A percentile compares a stretch with the other conserved stretches of the same genome.
These are phyloP conservation scores for Phytophthora quininea DNA, from an alignment of 352 stramenopile genomes.

Conservation along the genomic window DNA sequence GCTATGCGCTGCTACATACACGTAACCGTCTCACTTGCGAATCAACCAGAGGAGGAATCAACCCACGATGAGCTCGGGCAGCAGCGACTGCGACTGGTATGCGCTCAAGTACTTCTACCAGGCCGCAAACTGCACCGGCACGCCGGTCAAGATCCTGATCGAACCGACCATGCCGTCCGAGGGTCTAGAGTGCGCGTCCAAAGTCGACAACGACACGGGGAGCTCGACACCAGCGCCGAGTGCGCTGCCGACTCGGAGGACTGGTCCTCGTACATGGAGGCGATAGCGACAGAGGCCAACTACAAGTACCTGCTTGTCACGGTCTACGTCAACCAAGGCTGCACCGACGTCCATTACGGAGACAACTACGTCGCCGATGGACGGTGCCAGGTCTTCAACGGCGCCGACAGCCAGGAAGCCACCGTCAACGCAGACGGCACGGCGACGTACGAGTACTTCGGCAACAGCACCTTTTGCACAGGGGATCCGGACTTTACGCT, in stretches of 20 bases:
- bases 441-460: neutral
- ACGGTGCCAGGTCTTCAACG: neutral
- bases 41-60: neutral
- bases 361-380: neutral
- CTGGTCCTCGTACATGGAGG: neutral
- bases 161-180: neutral
- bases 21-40: neutral
- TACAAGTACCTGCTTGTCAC: neutral
- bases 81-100: neutral
- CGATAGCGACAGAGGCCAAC: neutral
- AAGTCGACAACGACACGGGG: neutral
- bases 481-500: neutral
- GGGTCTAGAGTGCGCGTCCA: neutral
- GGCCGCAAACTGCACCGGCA: neutral
- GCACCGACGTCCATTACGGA: neutral
- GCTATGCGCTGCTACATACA: neutral
- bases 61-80: neutral
- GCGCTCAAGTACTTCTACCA: neutral
- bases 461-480: neutral
- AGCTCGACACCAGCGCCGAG: neutral
- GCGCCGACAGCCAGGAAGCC: neutral
- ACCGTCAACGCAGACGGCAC: neutral
- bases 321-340: neutral
- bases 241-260: neutral
- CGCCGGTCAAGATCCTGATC: neutral